Conservation (phyloP, 192 early-diverging fungal species). For the Entomortierella lignicola region DNA sequence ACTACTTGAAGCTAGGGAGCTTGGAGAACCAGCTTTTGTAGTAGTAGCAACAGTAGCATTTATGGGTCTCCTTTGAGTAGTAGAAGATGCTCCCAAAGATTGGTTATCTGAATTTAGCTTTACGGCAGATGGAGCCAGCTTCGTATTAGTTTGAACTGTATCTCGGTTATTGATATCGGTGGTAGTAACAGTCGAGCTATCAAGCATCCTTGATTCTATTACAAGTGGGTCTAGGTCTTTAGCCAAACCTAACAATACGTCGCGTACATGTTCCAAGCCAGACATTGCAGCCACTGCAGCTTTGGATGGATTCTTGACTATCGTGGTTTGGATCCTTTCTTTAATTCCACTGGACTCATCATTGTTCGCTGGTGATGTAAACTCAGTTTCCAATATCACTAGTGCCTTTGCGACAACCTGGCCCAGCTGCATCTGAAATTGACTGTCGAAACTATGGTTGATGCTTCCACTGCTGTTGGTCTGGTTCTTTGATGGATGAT, state of each 20-base stretch:
- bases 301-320: slow-evolving; percentile 25
- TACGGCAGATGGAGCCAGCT: background rate
- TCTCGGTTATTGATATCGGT: background rate
- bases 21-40: background rate
- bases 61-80: slow-evolving; percentile 6
- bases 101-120: background rate
- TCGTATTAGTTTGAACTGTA: background rate
- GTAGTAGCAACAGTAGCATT: slow-evolving; percentile 16
- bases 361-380: slow-evolving; percentile 26
- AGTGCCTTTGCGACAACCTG: slow-evolving; percentile 50
- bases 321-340: slow-evolving; percentile 7
- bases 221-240: slow-evolving; percentile 57
- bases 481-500: slow-evolving; percentile 7
- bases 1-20: background rate
- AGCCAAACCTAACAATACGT: slow-evolving; percentile 60
- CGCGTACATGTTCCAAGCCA: slow-evolving; percentile 66
- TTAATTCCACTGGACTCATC: slow-evolving; percentile 7
- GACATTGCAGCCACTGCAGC: slow-evolving; percentile 56
- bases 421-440: slow-evolving; percentile 53
- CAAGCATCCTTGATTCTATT: slow-evolving; percentile 34
- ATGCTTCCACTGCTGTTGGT: background rate
- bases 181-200: background rate
- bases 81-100: background rate
- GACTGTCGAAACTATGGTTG: slow-evolving; percentile 23
- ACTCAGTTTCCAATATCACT: slow-evolving; percentile 60